Evolutionary conservation across 805 yeast genomes (phyloP).

Genomic region (Grigorovia yakushimaensis): DNA sequence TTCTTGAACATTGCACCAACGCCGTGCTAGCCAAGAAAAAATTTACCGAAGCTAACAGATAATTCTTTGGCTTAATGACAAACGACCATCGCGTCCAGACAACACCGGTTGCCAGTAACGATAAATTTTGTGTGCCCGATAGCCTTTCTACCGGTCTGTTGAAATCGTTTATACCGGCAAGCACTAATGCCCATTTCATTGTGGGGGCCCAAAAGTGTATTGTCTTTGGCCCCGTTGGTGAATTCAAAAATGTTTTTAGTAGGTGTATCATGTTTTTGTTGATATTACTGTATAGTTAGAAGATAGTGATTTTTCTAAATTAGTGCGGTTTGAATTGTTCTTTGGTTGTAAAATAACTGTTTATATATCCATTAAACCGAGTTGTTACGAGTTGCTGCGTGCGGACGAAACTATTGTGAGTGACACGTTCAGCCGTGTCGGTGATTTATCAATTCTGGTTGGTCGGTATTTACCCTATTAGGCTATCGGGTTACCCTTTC

Average conservation of each 20-base stretch:
- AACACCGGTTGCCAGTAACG: constrained; percentile 81
- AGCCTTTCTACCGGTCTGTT: constrained; percentile 86
- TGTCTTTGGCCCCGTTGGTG: constrained; percentile 95
- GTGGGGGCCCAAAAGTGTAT: constrained; percentile 91
- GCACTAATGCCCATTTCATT: constrained; percentile 75
- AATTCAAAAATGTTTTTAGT: constrained; percentile 62
- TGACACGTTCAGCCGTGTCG: neutral
- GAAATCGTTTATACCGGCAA: constrained; percentile 84
- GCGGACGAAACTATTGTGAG: no score
- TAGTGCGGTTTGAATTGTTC: neutral
- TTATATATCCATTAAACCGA: neutral
- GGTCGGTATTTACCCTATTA: neutral
- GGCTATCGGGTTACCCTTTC: neutral
- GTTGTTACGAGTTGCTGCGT: no score
- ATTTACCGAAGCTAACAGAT: constrained; percentile 82
- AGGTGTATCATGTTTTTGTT: constrained; percentile 6
- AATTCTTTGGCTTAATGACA: constrained; percentile 82
- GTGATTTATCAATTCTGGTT: neutral
- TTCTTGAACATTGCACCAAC: constrained; percentile 68
- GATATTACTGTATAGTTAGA: neutral
- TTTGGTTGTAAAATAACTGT: neutral
- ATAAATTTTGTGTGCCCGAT: constrained; percentile 59
- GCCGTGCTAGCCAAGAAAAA: constrained; percentile 90
- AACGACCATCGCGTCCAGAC: constrained; percentile 99
- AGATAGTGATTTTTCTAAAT: neutral